Conservation (phyloP, 208 protist species). For the Trypanosoma avium region DNA sequence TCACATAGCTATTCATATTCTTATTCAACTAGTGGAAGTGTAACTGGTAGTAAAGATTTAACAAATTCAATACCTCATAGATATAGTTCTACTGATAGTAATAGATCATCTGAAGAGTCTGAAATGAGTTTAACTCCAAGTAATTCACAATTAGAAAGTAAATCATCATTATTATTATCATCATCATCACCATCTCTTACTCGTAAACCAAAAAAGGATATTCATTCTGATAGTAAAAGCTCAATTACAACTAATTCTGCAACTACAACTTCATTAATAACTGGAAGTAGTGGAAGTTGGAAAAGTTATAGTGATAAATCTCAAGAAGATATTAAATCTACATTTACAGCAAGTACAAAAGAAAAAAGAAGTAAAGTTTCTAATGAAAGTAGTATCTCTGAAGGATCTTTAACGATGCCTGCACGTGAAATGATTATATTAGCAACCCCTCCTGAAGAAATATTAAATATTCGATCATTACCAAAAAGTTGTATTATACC, state of each 20-base stretch:
- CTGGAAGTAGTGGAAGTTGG: neutral
- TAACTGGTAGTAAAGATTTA: slow-evolving; percentile 8
- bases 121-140: neutral
- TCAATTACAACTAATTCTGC: neutral
- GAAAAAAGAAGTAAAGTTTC: neutral
- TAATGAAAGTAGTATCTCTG: neutral
- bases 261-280: slow-evolving; percentile 8
- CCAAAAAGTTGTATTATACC: slow-evolving; percentile 49
- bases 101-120: neutral
- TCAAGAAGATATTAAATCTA: neutral
- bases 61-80: neutral
- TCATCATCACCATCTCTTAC: no score
- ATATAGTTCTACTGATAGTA: slow-evolving; percentile 19
- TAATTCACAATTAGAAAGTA: neutral
- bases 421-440: slow-evolving; percentile 49
- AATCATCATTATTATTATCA: neutral
- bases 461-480: slow-evolving; percentile 29
- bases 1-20: slow-evolving; percentile 36
- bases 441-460: slow-evolving; percentile 34
- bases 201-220: neutral
- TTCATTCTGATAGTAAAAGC: neutral
- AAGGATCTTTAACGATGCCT: neutral
- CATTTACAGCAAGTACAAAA: neutral
- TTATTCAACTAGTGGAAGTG: no score
- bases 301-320: neutral